phyloP scores from a whole-genome alignment of 805 yeast species.

The Candida pseudoglaebosa region DNA sequence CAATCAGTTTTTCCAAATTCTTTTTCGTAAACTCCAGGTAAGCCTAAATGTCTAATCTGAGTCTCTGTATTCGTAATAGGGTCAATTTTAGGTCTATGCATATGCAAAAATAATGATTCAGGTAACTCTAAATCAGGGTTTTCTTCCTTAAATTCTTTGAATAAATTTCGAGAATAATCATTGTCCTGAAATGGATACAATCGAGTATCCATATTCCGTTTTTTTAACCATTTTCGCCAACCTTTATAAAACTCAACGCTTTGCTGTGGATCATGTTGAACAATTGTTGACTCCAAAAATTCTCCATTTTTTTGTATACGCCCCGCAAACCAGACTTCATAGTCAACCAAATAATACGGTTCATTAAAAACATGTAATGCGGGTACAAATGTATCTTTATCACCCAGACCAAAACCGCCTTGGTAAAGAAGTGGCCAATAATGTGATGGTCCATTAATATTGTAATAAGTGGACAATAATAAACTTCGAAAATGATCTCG shows the following conservation, averaged over 20 bases:
- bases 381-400: slow-evolving; percentile 35
- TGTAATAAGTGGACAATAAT: slow-evolving; percentile 32
- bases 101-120: slow-evolving; percentile 26
- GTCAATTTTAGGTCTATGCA: slow-evolving; percentile 31
- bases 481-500: slow-evolving; percentile 26
- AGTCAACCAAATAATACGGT: slow-evolving; percentile 24
- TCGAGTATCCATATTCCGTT: slow-evolving; percentile 23
- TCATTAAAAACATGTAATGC: slow-evolving; percentile 34
- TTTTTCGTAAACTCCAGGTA: slow-evolving; percentile 15
- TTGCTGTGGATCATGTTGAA: slow-evolving; percentile 28
- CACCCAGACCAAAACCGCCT: slow-evolving; percentile 32
- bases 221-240: slow-evolving; percentile 25
- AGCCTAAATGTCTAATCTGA: slow-evolving; percentile 21
- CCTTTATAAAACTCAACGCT: slow-evolving; percentile 14
- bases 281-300: slow-evolving; percentile 26
- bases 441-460: slow-evolving; percentile 24
- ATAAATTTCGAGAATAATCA: slow-evolving; percentile 20
- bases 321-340: slow-evolving; percentile 14
- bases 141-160: slow-evolving; percentile 16
- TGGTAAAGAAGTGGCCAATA: slow-evolving; percentile 32
- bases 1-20: slow-evolving; percentile 22
- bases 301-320: slow-evolving; percentile 10
- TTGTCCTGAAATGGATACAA: slow-evolving; percentile 28
- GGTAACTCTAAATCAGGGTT: slow-evolving; percentile 15
- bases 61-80: slow-evolving; percentile 19